These are phyloP conservation scores for Filosporella fistucella DNA, from an alignment of 495 filamentous ascomycete species.

Conservation along the genomic window DNA sequence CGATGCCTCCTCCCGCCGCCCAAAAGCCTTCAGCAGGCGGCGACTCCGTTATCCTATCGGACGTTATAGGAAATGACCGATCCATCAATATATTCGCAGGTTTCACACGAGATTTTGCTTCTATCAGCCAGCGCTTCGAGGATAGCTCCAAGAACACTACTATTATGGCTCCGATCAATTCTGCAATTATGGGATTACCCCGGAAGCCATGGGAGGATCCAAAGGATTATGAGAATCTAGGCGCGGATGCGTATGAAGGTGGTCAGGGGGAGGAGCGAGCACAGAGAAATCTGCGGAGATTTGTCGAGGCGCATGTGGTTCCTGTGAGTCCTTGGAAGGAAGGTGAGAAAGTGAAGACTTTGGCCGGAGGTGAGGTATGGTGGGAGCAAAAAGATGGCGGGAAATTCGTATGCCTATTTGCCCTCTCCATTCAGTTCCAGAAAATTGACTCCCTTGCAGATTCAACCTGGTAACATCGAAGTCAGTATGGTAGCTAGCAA, in stretches of 20 bases:
- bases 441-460: constrained; percentile 38
- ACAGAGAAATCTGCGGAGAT: constrained; percentile 69
- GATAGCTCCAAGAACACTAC: constrained; percentile 72
- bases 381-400: constrained; percentile 75
- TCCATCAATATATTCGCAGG: constrained; percentile 85
- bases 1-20: constrained; percentile 14
- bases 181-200: constrained; percentile 70
- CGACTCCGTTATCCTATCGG: constrained; percentile 48
- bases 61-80: constrained; percentile 78
- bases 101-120: constrained; percentile 76
- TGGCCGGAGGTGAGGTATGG: constrained; percentile 71
- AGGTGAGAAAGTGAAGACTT: constrained; percentile 63
- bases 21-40: constrained; percentile 4
- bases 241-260: constrained; percentile 77
- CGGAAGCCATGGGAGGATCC: constrained; percentile 95
- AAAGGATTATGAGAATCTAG: constrained; percentile 68
- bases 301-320: constrained; percentile 86
- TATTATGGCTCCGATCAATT: constrained; percentile 84
- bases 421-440: neutral
- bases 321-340: constrained; percentile 74
- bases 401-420: constrained; percentile 51
- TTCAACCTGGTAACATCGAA: constrained; percentile 74
- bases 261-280: constrained; percentile 75
- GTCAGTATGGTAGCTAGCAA: constrained; percentile 64
- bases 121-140: constrained; percentile 65